Conservation (phyloP, 176 grass and related monocot species). For the Oropetium thomaeum region DNA sequence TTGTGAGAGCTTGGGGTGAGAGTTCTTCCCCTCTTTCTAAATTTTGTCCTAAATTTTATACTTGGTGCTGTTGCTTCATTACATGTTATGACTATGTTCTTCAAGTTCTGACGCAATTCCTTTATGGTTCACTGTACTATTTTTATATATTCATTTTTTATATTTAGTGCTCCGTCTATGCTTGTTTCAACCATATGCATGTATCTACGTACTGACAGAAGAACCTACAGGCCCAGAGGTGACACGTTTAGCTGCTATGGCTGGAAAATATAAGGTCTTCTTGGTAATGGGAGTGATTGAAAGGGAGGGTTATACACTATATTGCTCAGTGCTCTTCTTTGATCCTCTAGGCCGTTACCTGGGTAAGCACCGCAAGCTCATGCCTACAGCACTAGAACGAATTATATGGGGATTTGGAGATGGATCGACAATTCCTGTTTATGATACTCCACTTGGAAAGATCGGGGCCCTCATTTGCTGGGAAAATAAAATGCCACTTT, state of each 20-base stretch:
- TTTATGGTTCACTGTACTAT: not conserved
- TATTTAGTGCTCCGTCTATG: not conserved
- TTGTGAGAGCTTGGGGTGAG: not conserved
- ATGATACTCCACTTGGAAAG: constrained; percentile 88
- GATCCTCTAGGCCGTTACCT: constrained; percentile 75
- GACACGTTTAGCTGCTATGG: constrained; percentile 68
- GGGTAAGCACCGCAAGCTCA: constrained; percentile 89
- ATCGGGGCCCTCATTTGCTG: constrained; percentile 94
- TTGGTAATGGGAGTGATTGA: constrained; percentile 94
- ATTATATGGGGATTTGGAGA: constrained; percentile 94
- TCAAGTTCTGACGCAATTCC: not conserved
- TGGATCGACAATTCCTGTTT: constrained; percentile 91
- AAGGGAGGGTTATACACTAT: constrained; percentile 83
- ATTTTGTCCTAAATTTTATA: not conserved
- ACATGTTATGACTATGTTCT: not conserved
- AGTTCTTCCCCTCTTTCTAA: too few relatives aligned
- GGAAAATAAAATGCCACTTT: constrained; percentile 95
- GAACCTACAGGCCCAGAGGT: constrained; percentile 73
- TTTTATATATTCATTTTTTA: not conserved
- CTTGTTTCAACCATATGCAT: not conserved
- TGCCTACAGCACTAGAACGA: constrained; percentile 82
- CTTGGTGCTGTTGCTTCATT: not conserved
- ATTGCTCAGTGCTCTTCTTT: constrained; percentile 87
- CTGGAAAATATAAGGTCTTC: constrained; percentile 89
- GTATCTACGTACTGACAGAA: constrained; percentile 11